Evolutionary conservation across 192 early-diverging fungal species (phyloP).

Genomic region (Umbelopsis sp.): DNA sequence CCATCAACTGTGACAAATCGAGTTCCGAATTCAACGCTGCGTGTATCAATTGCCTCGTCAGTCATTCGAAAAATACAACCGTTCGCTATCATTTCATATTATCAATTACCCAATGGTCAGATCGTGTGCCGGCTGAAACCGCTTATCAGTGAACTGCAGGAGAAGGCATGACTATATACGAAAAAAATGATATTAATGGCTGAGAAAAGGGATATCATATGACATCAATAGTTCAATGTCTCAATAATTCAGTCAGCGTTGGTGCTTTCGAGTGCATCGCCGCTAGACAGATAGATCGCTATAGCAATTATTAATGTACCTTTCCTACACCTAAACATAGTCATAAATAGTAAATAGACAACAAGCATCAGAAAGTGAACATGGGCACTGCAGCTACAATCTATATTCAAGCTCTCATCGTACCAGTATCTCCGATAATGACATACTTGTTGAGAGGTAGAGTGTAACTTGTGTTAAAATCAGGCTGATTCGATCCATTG

Average conservation of each 20-base stretch:
- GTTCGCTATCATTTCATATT: not conserved
- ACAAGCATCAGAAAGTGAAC: not conserved
- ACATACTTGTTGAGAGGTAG: conserved; percentile 67
- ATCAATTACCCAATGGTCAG: conserved; percentile 73
- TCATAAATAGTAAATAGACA: conserved; percentile 1
- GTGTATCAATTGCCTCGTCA: conserved; percentile 39
- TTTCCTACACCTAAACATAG: conserved; percentile 71
- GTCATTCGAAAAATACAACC: not conserved
- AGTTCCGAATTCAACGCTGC: conserved; percentile 80
- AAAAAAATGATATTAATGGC: conserved; percentile 8
- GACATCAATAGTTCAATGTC: no score
- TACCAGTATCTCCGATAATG: conserved; percentile 83
- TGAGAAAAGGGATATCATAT: no score
- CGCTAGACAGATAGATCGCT: no score
- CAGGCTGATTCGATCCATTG: not conserved
- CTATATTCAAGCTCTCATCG: conserved; percentile 2
- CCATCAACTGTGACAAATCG: conserved; percentile 75
- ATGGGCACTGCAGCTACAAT: not conserved
- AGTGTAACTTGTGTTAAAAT: not conserved
- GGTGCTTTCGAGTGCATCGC: no score
- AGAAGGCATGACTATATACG: conserved; percentile 67
- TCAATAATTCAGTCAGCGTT: no score
- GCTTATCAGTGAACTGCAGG: conserved; percentile 82
- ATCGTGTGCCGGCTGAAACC: conserved; percentile 80
- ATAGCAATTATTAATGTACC: conserved; percentile 36